Evolutionary conservation across 164 flowering plant species (phyloP).

Genomic region (Vitis rupestris): DNA sequence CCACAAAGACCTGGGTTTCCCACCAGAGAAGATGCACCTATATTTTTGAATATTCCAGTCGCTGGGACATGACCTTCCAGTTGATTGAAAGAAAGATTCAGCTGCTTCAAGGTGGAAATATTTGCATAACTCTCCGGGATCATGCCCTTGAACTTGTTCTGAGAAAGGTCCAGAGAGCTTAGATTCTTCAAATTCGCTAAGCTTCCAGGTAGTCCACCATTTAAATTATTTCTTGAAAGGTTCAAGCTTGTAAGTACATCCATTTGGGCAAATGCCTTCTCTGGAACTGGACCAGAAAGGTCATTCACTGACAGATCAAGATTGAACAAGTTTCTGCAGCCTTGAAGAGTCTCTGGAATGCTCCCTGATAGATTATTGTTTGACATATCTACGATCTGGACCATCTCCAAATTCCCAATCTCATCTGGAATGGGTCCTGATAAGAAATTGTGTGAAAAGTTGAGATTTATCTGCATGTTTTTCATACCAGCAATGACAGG

Average conservation of each 20-base stretch:
- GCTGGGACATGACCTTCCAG: constrained; percentile 68
- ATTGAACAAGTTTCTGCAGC: constrained; percentile 52
- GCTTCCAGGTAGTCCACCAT: constrained; percentile 45
- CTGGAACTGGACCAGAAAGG: constrained; percentile 48
- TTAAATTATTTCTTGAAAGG: constrained; percentile 56
- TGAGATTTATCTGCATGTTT: constrained; percentile 46
- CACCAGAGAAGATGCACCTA: constrained; percentile 35
- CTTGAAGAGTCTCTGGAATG: constrained; percentile 46
- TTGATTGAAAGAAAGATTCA: constrained; percentile 74
- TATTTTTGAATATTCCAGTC: constrained; percentile 43
- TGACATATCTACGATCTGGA: constrained; percentile 71
- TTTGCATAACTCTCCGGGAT: constrained; percentile 53
- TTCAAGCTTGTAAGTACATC: constrained; percentile 44
- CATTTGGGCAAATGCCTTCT: constrained; percentile 27
- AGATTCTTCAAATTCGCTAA: constrained; percentile 47
- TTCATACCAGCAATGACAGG: constrained; percentile 41
- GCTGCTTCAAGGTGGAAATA: constrained; percentile 39
- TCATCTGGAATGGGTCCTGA: constrained; percentile 54
- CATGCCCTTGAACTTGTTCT: constrained; percentile 48
- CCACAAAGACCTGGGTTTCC: constrained; percentile 77
- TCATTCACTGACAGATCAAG: constrained; percentile 68
- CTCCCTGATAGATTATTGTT: constrained; percentile 64
- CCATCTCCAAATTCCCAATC: constrained; percentile 64
- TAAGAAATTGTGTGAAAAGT: constrained; percentile 61
- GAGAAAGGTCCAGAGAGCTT: constrained; percentile 59